A percentile compares a stretch with the other conserved stretches of the same genome.
phyloP scores from a whole-genome alignment of 768 basidiomycete genomes.

The Xerocomellus chrysenteron region DNA sequence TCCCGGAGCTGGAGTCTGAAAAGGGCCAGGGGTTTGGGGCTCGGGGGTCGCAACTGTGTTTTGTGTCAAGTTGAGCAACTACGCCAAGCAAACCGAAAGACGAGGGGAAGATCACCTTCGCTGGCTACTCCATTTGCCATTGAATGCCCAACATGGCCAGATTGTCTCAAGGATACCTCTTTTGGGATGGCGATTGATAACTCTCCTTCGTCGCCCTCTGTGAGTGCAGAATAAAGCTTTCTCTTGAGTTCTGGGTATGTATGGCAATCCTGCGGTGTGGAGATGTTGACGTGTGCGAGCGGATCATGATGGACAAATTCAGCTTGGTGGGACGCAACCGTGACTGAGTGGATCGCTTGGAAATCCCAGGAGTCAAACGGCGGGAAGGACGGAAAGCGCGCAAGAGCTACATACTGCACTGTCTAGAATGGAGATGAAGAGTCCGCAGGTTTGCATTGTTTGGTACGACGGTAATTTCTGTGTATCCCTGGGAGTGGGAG shows the following conservation, averaged over 20 bases:
- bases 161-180: conserved; percentile 65
- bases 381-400: conserved; percentile 13
- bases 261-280: conserved; percentile 75
- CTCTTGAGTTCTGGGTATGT: conserved; percentile 92
- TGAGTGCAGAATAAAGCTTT: conserved; percentile 83
- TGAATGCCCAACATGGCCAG: conserved; percentile 42
- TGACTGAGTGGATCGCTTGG: conserved; percentile 69
- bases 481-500: conserved; percentile 67
- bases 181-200: conserved; percentile 83
- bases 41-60: conserved; percentile 73
- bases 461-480: conserved; percentile 87
- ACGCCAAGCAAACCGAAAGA: background rate
- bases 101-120: conserved; percentile 47
- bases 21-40: conserved; percentile 63
- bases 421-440: conserved; percentile 84
- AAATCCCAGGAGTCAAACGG: conserved; percentile 23
- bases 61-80: conserved; percentile 5
- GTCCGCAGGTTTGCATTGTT: conserved; percentile 75
- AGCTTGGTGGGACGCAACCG: conserved; percentile 67
- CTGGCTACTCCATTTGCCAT: conserved; percentile 44
- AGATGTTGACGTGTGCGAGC: conserved; percentile 61
- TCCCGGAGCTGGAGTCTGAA: conserved; percentile 36
- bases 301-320: conserved; percentile 82
- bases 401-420: conserved; percentile 64
- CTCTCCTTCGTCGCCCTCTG: conserved; percentile 94